Evolutionary conservation across 2,329 filamentous ascomycete species (phyloP).

Genomic region (Mycosphaerelloides madeirae): DNA sequence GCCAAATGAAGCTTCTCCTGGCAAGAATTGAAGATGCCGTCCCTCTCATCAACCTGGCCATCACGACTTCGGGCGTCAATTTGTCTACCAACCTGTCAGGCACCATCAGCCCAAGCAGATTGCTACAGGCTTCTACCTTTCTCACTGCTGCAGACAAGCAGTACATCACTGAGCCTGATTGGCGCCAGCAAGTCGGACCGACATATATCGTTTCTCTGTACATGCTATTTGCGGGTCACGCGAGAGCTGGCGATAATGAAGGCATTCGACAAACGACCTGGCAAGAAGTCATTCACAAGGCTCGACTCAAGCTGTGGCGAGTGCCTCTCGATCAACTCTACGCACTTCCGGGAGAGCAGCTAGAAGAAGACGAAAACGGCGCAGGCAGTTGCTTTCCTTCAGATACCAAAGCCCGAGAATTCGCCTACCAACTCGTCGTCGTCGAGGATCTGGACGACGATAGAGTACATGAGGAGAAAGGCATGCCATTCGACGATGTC

Average conservation of each 20-base stretch:
- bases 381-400: constrained; percentile 27
- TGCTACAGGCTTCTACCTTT: constrained; percentile 89
- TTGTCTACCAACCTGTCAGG: constrained; percentile 74
- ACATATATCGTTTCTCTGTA: constrained; percentile 84
- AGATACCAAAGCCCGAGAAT: constrained; percentile 51
- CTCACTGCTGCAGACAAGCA: constrained; percentile 81
- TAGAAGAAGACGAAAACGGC: constrained; percentile 28
- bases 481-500: constrained; percentile 59
- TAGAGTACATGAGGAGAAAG: constrained; percentile 57
- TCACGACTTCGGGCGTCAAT: constrained; percentile 86
- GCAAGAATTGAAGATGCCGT: constrained; percentile 83
- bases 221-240: constrained; percentile 86
- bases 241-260: constrained; percentile 52
- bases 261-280: constrained; percentile 67
- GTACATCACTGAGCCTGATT: constrained; percentile 61
- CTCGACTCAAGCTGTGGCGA: constrained; percentile 72
- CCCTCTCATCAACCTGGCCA: constrained; percentile 85
- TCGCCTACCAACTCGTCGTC: constrained; percentile 74
- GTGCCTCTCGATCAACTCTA: constrained; percentile 57
- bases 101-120: constrained; percentile 80
- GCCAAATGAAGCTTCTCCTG: constrained; percentile 70
- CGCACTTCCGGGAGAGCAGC: constrained; percentile 33
- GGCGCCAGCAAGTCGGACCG: constrained; percentile 76
- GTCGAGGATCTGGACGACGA: constrained; percentile 76
- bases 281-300: constrained; percentile 97